Percentiles rank a stretch among this genome's conserved stretches.
phyloP scores from a whole-genome alignment of 2,329 filamentous ascomycete genomes.

The Cryoendolithus antarcticus region DNA sequence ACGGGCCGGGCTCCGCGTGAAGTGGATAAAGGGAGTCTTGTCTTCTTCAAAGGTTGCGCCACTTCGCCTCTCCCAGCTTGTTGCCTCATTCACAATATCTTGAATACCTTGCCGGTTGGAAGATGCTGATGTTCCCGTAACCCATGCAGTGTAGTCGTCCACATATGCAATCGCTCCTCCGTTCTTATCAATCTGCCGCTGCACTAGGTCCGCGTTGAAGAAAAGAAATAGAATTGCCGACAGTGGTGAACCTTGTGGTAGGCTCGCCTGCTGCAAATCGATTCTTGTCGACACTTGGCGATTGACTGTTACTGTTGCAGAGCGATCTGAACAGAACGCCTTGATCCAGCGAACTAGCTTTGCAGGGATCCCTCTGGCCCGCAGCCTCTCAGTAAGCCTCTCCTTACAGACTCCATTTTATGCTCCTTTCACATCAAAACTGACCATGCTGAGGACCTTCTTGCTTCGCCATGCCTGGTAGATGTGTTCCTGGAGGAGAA shows the following conservation, averaged over 20 bases:
- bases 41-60: neutral
- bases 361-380: constrained; percentile 17
- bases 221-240: constrained; percentile 1
- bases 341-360: neutral
- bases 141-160: constrained; percentile 2
- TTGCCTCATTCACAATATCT: neutral
- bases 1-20: neutral
- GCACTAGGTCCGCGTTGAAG: neutral
- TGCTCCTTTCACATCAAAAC: constrained; percentile 30
- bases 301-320: neutral
- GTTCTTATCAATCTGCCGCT: neutral
- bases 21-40: neutral
- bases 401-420: constrained; percentile 28
- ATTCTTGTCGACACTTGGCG: neutral
- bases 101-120: too few relatives aligned
- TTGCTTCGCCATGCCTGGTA: constrained; percentile 2
- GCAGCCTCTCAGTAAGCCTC: constrained; percentile 9
- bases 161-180: neutral
- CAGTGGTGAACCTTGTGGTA: constrained; percentile 3
- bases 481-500: neutral
- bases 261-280: neutral
- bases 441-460: constrained; percentile 23
- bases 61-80: neutral
- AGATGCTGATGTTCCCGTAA: neutral
- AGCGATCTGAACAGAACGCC: neutral